Percentiles rank a stretch among this genome's conserved stretches.
Conservation (phyloP, 176 grass and related monocot species). For the Urochloa ruziziensis region DNA sequence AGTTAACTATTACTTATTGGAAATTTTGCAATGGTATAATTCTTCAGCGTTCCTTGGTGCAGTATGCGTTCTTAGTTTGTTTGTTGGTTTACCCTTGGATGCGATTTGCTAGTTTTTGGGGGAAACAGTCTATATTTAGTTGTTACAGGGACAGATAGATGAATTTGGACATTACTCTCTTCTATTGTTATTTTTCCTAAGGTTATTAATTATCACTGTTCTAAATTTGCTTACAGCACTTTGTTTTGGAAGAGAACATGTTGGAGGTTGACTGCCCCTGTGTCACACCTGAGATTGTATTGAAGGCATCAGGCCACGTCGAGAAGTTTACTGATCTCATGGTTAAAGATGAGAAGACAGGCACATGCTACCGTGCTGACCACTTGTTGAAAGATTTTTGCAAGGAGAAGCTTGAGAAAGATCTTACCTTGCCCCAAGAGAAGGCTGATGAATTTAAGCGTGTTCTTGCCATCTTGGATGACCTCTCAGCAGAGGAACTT, state of each 20-base stretch:
- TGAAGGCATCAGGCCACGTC: constrained; percentile 84
- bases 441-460: constrained; percentile 59
- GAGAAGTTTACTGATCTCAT: constrained; percentile 91
- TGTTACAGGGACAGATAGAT: not conserved
- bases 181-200: not conserved
- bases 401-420: constrained; percentile 88
- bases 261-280: constrained; percentile 86
- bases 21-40: not conserved
- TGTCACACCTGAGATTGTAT: constrained; percentile 67
- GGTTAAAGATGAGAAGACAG: constrained; percentile 89
- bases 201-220: not conserved
- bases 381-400: constrained; percentile 78
- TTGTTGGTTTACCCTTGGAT: not conserved
- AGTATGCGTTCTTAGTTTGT: not conserved
- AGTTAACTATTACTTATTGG: not conserved
- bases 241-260: constrained; percentile 87
- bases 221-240: constrained; percentile 50
- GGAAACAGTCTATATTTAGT: not conserved
- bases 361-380: constrained; percentile 79
- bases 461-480: constrained; percentile 59
- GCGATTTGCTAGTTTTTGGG: not conserved
- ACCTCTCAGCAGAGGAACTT: constrained; percentile 62
- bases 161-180: not conserved
- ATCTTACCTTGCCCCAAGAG: constrained; percentile 58
- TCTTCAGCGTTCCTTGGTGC: not conserved